Conservation (phyloP, 441 rosid species). For the Aleurites moluccanus region DNA sequence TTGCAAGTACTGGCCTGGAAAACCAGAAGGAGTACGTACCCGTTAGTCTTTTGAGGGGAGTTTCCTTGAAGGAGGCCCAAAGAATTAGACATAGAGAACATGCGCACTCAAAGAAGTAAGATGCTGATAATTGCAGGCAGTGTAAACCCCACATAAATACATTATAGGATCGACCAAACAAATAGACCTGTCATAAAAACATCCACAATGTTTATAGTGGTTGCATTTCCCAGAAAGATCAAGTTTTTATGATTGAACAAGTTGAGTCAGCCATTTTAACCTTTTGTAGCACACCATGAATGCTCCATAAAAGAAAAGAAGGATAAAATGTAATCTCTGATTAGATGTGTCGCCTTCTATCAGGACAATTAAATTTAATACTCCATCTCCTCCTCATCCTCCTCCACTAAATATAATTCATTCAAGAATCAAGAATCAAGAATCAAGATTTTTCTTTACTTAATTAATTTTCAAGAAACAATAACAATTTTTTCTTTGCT, state of each 20-base stretch:
- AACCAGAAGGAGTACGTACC: no score
- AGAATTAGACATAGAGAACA: constrained; percentile 20
- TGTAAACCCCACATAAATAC: constrained; percentile 15
- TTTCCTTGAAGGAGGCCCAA: no score
- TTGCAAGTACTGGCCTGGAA: no score
- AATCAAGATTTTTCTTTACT: no score
- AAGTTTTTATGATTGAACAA: constrained; percentile 5
- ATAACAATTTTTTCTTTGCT: no score
- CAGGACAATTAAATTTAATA: no score
- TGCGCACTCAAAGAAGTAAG: neutral
- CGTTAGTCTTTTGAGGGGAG: no score
- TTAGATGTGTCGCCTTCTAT: constrained; percentile 2
- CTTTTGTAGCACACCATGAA: constrained; percentile 1
- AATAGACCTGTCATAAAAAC: neutral
- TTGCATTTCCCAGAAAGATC: neutral
- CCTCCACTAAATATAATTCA: no score
- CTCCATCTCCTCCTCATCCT: no score
- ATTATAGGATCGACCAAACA: neutral
- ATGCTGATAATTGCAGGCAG: neutral
- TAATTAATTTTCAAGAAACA: no score
- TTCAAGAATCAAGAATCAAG: no score
- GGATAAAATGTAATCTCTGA: neutral
- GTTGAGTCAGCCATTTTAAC: neutral
- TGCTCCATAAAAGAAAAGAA: neutral
- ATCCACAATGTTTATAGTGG: constrained; percentile 6